Conservation (phyloP, 2,329 filamentous ascomycete species). For the Beauveria asiatica region DNA sequence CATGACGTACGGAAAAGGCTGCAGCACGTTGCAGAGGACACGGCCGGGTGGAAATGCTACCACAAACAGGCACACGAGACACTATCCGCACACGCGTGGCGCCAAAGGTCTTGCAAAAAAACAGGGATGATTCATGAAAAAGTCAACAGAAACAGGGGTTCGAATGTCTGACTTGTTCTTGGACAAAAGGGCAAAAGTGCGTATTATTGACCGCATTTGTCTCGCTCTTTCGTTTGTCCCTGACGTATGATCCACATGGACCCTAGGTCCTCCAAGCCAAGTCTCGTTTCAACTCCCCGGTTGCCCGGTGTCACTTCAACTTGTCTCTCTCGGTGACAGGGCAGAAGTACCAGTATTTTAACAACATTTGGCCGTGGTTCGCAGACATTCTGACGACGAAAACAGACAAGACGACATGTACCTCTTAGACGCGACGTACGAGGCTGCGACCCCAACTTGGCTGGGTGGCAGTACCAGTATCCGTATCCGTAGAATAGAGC, state of each 20-base stretch:
- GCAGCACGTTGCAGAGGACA: background rate
- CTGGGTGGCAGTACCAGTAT: background rate
- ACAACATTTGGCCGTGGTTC: too few relatives aligned
- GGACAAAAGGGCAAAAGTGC: background rate
- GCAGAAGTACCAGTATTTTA: background rate
- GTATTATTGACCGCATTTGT: background rate
- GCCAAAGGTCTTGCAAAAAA: too few relatives aligned
- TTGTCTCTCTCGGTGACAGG: background rate
- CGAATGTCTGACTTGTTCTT: background rate
- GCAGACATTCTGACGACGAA: background rate
- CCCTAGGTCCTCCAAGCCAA: background rate
- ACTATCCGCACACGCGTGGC: background rate
- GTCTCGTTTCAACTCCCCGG: background rate
- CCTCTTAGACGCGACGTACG: background rate
- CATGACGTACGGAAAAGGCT: background rate
- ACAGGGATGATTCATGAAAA: background rate
- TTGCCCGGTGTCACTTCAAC: too few relatives aligned
- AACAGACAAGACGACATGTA: background rate
- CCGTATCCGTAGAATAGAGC: too few relatives aligned
- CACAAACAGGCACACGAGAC: background rate
- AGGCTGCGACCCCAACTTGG: background rate
- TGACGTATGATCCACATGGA: slow-evolving; percentile 1
- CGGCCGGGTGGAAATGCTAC: background rate
- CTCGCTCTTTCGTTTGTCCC: background rate
- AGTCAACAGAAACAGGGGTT: background rate